Evolutionary conservation across 192 early-diverging fungal genomes (phyloP).

Genomic region (Fimicolochytrium jonesii): DNA sequence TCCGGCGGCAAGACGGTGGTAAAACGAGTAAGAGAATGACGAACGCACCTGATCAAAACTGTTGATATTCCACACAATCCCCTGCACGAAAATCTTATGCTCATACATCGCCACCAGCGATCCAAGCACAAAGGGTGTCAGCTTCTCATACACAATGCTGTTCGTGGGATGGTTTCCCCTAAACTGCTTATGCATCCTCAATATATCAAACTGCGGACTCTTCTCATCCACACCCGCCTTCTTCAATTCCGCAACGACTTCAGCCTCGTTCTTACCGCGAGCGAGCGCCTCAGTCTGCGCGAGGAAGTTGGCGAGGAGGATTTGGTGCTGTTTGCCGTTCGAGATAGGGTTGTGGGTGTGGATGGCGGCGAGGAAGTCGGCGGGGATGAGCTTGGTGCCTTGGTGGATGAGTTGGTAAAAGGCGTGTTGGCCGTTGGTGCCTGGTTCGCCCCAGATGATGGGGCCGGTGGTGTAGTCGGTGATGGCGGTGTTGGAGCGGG

Average conservation of each 20-base stretch:
- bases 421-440: slow-evolving; percentile 98
- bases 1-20: not conserved
- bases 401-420: slow-evolving; percentile 99
- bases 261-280: slow-evolving; percentile 79
- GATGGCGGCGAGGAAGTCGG: slow-evolving; percentile 94
- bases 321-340: slow-evolving; percentile 84
- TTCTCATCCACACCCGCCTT: slow-evolving; percentile 52
- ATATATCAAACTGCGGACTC: slow-evolving; percentile 34
- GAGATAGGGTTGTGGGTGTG: slow-evolving; percentile 89
- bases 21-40: not conserved
- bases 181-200: slow-evolving; percentile 96
- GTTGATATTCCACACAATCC: slow-evolving; percentile 97
- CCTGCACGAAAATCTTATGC: slow-evolving; percentile 99
- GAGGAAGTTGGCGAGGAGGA: slow-evolving; percentile 98
- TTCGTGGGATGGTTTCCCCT: slow-evolving; percentile 96
- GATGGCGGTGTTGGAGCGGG: slow-evolving; percentile 74
- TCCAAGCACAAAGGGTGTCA: slow-evolving; percentile 87
- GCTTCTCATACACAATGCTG: slow-evolving; percentile 88
- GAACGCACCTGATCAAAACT: slow-evolving; percentile 78
- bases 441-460: slow-evolving; percentile 99
- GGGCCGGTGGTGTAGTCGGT: slow-evolving; percentile 75
- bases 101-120: slow-evolving; percentile 96
- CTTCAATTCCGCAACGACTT: slow-evolving; percentile 76
- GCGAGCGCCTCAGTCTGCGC: slow-evolving; percentile 98
- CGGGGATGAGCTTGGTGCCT: slow-evolving; percentile 94